Evolutionary conservation across 352 stramenopile genomes (phyloP).

Genomic region (Blastocystis sp.): DNA sequence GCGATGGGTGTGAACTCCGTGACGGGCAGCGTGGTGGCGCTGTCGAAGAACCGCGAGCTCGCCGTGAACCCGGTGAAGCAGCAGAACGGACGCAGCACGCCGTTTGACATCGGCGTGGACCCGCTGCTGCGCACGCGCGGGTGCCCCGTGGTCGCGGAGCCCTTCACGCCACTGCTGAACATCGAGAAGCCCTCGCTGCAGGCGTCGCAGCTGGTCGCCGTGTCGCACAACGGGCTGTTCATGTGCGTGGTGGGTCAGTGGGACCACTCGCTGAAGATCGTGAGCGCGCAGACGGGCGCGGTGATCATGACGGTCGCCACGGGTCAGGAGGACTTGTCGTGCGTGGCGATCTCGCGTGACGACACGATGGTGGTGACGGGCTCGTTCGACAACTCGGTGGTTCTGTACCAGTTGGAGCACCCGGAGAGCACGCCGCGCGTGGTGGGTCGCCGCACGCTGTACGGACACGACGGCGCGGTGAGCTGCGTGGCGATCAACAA

Average conservation of each 20-base stretch:
- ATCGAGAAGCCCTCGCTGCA: neutral
- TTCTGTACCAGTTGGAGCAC: conserved; percentile 28
- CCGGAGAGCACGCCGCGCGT: conserved; percentile 2
- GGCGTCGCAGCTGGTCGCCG: conserved; percentile 40
- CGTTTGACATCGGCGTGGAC: conserved; percentile 60
- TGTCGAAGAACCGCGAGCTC: conserved; percentile 2
- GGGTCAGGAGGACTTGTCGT: conserved; percentile 45
- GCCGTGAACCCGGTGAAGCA: conserved; percentile 34
- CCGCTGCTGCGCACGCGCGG: conserved; percentile 10
- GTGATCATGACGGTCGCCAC: conserved; percentile 22
- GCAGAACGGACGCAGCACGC: neutral
- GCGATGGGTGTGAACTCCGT: neutral
- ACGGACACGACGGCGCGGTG: conserved; percentile 70
- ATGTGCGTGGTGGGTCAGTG: conserved; percentile 47
- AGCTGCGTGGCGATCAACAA: conserved; percentile 69
- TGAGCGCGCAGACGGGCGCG: conserved; percentile 45
- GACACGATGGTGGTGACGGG: conserved; percentile 40
- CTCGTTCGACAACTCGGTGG: conserved; percentile 39
- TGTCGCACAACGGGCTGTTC: conserved; percentile 42
- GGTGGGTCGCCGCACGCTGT: conserved; percentile 5
- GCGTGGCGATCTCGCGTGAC: conserved; percentile 42
- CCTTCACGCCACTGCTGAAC: conserved; percentile 39
- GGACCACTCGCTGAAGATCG: conserved; percentile 57
- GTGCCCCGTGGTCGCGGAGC: conserved; percentile 31
- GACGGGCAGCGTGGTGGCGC: neutral